These are phyloP conservation scores for Erucastrum elatum DNA, from an alignment of 345 rosid genomes.

Conservation along the genomic window DNA sequence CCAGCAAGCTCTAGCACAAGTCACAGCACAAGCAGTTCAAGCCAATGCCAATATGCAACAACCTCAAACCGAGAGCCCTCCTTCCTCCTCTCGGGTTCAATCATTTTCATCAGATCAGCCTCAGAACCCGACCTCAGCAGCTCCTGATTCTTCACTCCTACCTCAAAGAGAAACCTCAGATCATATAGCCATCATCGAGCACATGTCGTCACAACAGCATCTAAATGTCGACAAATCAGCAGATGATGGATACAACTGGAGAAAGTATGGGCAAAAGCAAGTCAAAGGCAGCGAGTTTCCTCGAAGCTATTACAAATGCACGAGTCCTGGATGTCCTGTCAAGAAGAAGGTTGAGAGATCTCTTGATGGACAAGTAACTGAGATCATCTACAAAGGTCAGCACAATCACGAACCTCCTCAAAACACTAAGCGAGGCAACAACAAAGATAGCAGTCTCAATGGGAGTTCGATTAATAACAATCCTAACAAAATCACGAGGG, in stretches of 20 bases:
- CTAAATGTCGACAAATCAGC: conserved; percentile 63
- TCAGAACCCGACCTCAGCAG: conserved; percentile 7
- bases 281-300: conserved; percentile 89
- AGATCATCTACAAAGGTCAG: conserved; percentile 86
- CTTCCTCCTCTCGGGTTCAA: conserved; percentile 41
- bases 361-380: conserved; percentile 77
- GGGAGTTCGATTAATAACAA: conserved; percentile 42
- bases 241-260: conserved; percentile 82
- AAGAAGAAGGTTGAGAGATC: conserved; percentile 90
- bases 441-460: conserved; percentile 31
- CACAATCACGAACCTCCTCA: conserved; percentile 73
- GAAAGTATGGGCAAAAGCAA: conserved; percentile 94
- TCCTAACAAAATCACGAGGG: conserved; percentile 46
- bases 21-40: conserved; percentile 74
- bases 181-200: conserved; percentile 43
- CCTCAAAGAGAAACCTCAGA: conserved; percentile 39
- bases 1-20: conserved; percentile 85
- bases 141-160: conserved; percentile 36
- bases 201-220: conserved; percentile 46
- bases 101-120: conserved; percentile 11
- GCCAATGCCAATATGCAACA: conserved; percentile 46
- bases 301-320: conserved; percentile 89
- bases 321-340: conserved; percentile 68
- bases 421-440: conserved; percentile 58
- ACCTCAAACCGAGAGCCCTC: conserved; percentile 36